These are phyloP conservation scores for Cercospora janseana DNA, from an alignment of 2,329 filamentous ascomycete species.

Conservation along the genomic window DNA sequence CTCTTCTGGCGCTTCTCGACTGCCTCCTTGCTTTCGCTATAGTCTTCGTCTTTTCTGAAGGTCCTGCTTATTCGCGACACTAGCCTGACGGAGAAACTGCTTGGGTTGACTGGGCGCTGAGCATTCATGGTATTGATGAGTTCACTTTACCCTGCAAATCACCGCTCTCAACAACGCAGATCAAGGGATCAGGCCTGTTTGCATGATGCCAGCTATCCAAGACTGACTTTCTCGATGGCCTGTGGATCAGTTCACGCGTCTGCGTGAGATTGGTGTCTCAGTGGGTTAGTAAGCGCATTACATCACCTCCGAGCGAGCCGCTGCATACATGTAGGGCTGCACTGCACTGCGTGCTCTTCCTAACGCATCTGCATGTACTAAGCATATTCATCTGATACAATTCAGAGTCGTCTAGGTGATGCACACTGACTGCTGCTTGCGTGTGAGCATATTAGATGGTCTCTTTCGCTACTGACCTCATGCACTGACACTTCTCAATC, in stretches of 20 bases:
- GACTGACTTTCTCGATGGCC: neutral
- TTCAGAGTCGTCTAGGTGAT: no score
- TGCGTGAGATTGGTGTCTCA: constrained; percentile 2
- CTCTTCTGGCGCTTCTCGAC: constrained; percentile 31
- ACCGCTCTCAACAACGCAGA: neutral
- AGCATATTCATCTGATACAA: neutral
- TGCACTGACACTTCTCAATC: no score
- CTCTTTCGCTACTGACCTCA: no score
- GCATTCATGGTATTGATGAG: no score
- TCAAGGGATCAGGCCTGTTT: constrained; percentile 2
- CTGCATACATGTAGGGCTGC: no score
- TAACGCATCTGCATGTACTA: neutral
- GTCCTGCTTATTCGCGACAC: constrained; percentile 31
- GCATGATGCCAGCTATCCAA: neutral
- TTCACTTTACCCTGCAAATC: neutral
- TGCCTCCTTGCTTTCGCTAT: constrained; percentile 31
- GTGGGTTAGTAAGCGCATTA: neutral
- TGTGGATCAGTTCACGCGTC: no score
- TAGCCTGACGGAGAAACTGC: constrained; percentile 32
- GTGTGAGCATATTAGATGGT: no score
- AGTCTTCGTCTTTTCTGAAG: constrained; percentile 34
- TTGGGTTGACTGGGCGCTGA: constrained; percentile 29
- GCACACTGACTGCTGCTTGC: no score
- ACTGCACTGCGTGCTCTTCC: no score
- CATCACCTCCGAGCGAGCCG: neutral